Evolutionary conservation across 345 rosid genomes (phyloP).

Genomic region (Eucalyptus pauciflora): DNA sequence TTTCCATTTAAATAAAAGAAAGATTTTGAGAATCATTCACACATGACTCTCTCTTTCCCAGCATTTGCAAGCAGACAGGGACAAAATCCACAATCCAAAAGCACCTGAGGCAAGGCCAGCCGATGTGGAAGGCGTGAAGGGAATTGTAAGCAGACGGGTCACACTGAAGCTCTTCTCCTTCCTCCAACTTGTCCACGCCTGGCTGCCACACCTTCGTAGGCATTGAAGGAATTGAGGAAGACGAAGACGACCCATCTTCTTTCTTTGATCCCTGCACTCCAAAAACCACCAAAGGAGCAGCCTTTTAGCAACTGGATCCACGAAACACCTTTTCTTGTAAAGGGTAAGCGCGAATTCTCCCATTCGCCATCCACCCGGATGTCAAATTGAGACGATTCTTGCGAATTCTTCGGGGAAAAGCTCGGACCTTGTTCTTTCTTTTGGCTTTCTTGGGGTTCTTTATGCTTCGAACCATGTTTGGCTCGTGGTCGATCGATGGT

Average conservation of each 20-base stretch:
- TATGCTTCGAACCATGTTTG: slow-evolving; percentile 53
- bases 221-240: slow-evolving; percentile 37
- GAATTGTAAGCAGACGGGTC: slow-evolving; percentile 87
- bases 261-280: slow-evolving; percentile 29
- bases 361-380: background rate
- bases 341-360: background rate
- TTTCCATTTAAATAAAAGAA: background rate
- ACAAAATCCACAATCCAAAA: background rate
- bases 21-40: background rate
- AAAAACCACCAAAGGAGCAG: background rate
- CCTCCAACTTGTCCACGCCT: slow-evolving; percentile 91
- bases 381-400: background rate
- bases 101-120: slow-evolving; percentile 97
- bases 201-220: slow-evolving; percentile 94
- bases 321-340: background rate
- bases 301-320: background rate
- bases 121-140: slow-evolving; percentile 82
- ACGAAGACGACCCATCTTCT: slow-evolving; percentile 50
- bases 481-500: background rate
- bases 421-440: slow-evolving; percentile 64
- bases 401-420: background rate
- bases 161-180: slow-evolving; percentile 94
- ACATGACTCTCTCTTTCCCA: background rate
- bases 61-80: background rate
- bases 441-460: slow-evolving; percentile 70